Base-by-base conservation (phyloP, 2,329 filamentous ascomycete genomes). In the Phyllosticta paracitricarpa region DNA sequence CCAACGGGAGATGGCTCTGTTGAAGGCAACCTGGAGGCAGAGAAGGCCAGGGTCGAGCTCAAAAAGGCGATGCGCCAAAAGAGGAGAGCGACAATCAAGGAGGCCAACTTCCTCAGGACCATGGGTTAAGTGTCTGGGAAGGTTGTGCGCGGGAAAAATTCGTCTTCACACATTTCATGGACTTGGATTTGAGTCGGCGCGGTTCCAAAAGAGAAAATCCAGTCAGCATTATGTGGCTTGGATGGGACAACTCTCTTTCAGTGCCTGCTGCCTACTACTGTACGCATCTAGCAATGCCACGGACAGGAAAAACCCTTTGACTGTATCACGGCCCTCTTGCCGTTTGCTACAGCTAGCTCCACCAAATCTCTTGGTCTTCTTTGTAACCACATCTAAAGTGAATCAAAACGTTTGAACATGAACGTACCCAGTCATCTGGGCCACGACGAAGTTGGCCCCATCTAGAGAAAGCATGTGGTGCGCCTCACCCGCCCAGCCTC, bases 61-160 rank as follows among this genome's bases (percentile, higher is more conserved):
- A 87, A 81, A 66, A 83, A 80, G 76, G 85, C 85, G 35, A 86
- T 91, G 88, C 83, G 89, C 70, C 82, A 82, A 72, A 88, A 91
- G 78, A 81, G 89, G 71, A 84, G 87, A 76, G 83, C 82, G 63
- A 83, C 81, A 75, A 94, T 94, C 71, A 93, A 92, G 84, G 89
- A 94, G 80, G 77, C 76, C 71, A 94, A 94, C 77, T 94, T 91
- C 81, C 82, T 94, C 76, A 89, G 88, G 82, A 84, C 85, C 53
- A 90, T 92, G 88, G 70, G 76, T 9, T 79, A 76, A 62, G 24
- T 14, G 1, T 19, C 19, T 8, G 8, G 4, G 9, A 59, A 25
- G 9, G 19, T 33, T 22, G 25, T 8, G 33, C 24, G 6, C 19
- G 26, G 51, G 48, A 30, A 33, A 33, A 10, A 14, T 40, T 14